Evolutionary conservation across 768 basidiomycete genomes (phyloP).

Genomic region (Boletus rufocinnamomeus): DNA sequence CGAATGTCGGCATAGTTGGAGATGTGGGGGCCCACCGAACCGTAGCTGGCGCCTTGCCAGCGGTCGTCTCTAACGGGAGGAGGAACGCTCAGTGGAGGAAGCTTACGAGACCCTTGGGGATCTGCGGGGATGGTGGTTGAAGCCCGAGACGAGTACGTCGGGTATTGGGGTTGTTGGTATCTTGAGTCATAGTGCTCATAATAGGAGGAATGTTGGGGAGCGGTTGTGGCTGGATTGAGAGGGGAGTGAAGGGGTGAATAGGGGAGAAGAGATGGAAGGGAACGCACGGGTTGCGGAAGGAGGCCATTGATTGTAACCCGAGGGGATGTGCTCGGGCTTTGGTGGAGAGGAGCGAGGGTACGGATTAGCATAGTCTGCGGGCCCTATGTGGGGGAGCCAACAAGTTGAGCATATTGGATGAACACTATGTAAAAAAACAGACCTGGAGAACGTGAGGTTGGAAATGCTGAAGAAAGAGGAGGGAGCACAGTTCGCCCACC

Average conservation of each 20-base stretch:
- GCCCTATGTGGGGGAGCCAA: slow-evolving; percentile 57
- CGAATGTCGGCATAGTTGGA: slow-evolving; percentile 50
- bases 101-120: slow-evolving; percentile 54
- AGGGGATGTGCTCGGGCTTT: slow-evolving; percentile 57
- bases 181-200: slow-evolving; percentile 61
- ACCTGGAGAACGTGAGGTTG: slow-evolving; percentile 91
- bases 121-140: slow-evolving; percentile 50
- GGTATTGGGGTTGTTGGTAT: slow-evolving; percentile 43
- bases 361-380: slow-evolving; percentile 56
- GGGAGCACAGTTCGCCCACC: slow-evolving; percentile 89
- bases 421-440: slow-evolving; percentile 64
- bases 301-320: slow-evolving; percentile 50
- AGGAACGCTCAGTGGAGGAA: slow-evolving; percentile 55
- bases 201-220: slow-evolving; percentile 51
- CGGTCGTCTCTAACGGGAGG: slow-evolving; percentile 49
- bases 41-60: slow-evolving; percentile 46
- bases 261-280: slow-evolving; percentile 18
- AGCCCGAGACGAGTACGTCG: slow-evolving; percentile 49
- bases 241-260: slow-evolving; percentile 1
- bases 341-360: slow-evolving; percentile 61
- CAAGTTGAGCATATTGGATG: slow-evolving; percentile 58
- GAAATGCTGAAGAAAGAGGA: slow-evolving; percentile 82
- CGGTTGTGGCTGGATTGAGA: slow-evolving; percentile 35
- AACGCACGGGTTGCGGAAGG: slow-evolving; percentile 36
- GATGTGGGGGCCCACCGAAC: slow-evolving; percentile 38